Evolutionary conservation across 352 stramenopile genomes (phyloP).

Genomic region (Phytophthora idaei): DNA sequence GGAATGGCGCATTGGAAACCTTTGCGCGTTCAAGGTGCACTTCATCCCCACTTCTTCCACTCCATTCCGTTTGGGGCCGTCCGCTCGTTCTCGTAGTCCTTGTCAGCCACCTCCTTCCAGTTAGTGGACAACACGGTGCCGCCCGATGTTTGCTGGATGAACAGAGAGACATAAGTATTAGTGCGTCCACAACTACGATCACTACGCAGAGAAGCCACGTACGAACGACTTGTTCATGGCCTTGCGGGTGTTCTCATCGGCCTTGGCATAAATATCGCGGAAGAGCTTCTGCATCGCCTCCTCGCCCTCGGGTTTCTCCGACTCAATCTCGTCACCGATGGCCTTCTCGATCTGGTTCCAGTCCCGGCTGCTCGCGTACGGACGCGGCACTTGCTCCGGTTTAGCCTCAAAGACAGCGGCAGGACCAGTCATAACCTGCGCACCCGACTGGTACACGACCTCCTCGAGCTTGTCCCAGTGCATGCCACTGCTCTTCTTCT

Average conservation of each 20-base stretch:
- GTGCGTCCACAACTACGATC: not conserved
- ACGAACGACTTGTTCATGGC: conserved; percentile 95
- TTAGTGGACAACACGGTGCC: conserved; percentile 92
- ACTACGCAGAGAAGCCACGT: conserved; percentile 28
- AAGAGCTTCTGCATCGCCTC: conserved; percentile 93
- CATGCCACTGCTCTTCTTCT: conserved; percentile 60
- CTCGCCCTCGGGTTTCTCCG: conserved; percentile 91
- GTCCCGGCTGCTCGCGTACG: conserved; percentile 86
- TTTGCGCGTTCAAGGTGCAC: too few species aligned
- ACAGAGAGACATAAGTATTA: conserved; percentile 4
- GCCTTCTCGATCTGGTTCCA: conserved; percentile 89
- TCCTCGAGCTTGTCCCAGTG: conserved; percentile 85
- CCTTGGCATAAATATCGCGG: conserved; percentile 92
- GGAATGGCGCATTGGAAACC: too few species aligned
- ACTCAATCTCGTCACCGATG: conserved; percentile 80
- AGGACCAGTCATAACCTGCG: conserved; percentile 54
- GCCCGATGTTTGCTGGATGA: conserved; percentile 88
- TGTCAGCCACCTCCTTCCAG: conserved; percentile 90
- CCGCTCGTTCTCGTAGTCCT: conserved; percentile 92
- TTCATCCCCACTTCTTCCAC: conserved; percentile 88
- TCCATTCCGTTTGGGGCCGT: conserved; percentile 88
- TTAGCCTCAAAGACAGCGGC: conserved; percentile 72
- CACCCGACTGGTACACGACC: conserved; percentile 46
- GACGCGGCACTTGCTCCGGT: conserved; percentile 47
- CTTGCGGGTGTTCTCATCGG: conserved; percentile 88